phyloP scores from a whole-genome alignment of 169 alveolate species.

The Eimeria praecox region DNA sequence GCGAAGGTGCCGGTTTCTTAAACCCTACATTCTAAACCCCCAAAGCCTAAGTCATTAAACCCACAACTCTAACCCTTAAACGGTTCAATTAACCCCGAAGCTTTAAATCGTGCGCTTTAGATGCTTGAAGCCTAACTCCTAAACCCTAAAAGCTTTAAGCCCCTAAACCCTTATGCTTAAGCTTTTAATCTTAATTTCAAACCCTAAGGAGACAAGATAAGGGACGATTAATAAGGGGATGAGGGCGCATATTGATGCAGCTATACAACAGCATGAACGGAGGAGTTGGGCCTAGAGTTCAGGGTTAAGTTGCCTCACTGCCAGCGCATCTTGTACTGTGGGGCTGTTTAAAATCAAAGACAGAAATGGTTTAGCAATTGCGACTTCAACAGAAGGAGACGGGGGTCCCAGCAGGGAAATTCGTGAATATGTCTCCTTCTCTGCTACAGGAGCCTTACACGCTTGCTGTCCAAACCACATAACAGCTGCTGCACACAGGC shows the following conservation, averaged over 20 bases:
- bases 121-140: constrained; percentile 5
- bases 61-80: too few relatives aligned
- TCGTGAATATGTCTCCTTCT: neutral
- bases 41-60: too few relatives aligned
- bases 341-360: constrained; percentile 11
- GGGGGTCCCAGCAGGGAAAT: constrained; percentile 7
- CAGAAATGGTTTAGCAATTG: constrained; percentile 24
- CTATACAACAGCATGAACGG: too few relatives aligned
- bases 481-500: constrained; percentile 41
- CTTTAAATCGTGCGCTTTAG: too few relatives aligned
- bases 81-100: too few relatives aligned
- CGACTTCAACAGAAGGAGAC: neutral
- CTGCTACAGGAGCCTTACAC: neutral
- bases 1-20: too few relatives aligned
- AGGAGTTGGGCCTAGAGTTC: neutral
- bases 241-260: too few relatives aligned
- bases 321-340: constrained; percentile 6
- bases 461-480: neutral
- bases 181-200: too few relatives aligned
- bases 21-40: too few relatives aligned
- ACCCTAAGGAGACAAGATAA: too few relatives aligned
- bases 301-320: neutral
- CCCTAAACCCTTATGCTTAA: neutral
- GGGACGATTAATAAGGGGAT: too few relatives aligned
- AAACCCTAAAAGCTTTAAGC: neutral